Evolutionary conservation across 2,329 filamentous ascomycete species (phyloP), one percentile per base, ranked within the genome.

Genomic region (Domatiomyces catenatus): DNA sequence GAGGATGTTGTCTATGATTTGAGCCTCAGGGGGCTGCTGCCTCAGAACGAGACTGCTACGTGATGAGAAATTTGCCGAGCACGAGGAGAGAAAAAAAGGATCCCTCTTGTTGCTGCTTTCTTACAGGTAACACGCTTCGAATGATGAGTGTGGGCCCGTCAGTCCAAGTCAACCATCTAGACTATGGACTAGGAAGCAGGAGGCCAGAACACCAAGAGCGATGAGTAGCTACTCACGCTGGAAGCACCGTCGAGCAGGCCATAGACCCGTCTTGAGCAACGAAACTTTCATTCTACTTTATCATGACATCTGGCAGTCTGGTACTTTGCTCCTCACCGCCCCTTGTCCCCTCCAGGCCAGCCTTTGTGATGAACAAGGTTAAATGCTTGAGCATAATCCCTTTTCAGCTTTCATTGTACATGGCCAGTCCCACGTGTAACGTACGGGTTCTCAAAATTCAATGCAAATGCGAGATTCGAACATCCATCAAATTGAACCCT

Each of bases 1-100:
- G 92, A 98, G 72, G 92, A 96, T 64, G 88, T 98, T 10, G 90
- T 96, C 48, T 98, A 98, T 63, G 92, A 98, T 66, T 71, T 98
- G 51, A 90, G 86, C 20, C 70, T 98, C 63, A 78, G 92, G 52
- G 90, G 92, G 48, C 67, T 96, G 62, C 75, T 93, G 47, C 79
- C 83, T 44, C 72, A 75, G 46, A 48, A 53, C 39, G 39, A 49
- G 44, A 52, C 42, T 43, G 22, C 22, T 3, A 45, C 7, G 39
- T 49, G 43, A 42, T 47, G 46, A 1, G 43, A n/a, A n/a, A n/a
- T 50, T 50, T 53, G 50, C 42, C 46, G 18, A 46, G 44, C 43
- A 20, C 17, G 28, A n/a, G n/a, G n/a, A 15, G 36, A 44, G 26
- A 20, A 8, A 42, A 15, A 22, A 42, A 39, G 6, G 8, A 22